Evolutionary conservation across 2,329 filamentous ascomycete species (phyloP).

Genomic region (Pseudonectria buxi): DNA sequence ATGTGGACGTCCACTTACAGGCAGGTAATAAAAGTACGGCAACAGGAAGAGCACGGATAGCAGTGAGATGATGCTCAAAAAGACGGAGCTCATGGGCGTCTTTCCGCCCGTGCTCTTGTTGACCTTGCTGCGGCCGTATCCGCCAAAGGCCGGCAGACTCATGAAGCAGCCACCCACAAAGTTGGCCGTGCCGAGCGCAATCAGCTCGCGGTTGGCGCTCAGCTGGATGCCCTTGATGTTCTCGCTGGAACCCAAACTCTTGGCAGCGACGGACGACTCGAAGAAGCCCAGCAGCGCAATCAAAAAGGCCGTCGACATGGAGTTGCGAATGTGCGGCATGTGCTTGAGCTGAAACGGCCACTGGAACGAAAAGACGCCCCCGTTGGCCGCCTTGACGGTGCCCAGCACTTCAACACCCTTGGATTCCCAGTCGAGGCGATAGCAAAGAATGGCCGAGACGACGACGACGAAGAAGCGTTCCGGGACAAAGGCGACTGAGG

Average conservation of each 20-base stretch:
- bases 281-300: conserved; percentile 98
- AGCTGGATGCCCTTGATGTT: conserved; percentile 73
- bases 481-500: conserved; percentile 77
- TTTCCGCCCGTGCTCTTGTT: conserved; percentile 87
- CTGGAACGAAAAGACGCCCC: conserved; percentile 69
- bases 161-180: conserved; percentile 88
- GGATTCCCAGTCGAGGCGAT: conserved; percentile 68
- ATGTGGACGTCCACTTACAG: conserved; percentile 51
- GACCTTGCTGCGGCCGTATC: conserved; percentile 92
- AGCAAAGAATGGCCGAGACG: conserved; percentile 72
- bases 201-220: conserved; percentile 87
- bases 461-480: conserved; percentile 89
- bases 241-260: conserved; percentile 67
- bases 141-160: conserved; percentile 88
- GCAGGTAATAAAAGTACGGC: conserved; percentile 90
- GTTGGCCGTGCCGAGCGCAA: conserved; percentile 86
- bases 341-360: conserved; percentile 76
- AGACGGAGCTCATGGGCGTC: conserved; percentile 88
- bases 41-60: conserved; percentile 75
- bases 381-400: conserved; percentile 65
- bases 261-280: conserved; percentile 92
- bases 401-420: conserved; percentile 80
- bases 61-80: conserved; percentile 76
- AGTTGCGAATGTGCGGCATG: conserved; percentile 75
- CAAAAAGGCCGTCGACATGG: conserved; percentile 85